Percentiles rank a stretch among this genome's conserved stretches.
phyloP scores from a whole-genome alignment of 2,329 filamentous ascomycete genomes.

The Biscogniauxia sp. region DNA sequence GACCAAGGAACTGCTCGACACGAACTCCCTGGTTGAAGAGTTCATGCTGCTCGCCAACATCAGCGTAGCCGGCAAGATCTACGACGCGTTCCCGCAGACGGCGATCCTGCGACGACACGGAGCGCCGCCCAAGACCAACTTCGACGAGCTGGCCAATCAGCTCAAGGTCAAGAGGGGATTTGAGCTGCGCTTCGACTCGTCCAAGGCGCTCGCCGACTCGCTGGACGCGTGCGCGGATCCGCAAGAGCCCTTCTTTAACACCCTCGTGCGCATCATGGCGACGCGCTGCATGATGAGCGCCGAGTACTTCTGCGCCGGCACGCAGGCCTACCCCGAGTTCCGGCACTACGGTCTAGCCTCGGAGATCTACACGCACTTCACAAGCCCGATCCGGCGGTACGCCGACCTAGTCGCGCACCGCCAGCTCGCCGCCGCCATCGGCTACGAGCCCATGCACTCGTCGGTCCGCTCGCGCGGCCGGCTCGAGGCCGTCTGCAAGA shows the following conservation, averaged over 20 bases:
- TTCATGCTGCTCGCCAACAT: constrained; percentile 99
- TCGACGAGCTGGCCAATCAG: constrained; percentile 89
- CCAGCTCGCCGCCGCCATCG: constrained; percentile 92
- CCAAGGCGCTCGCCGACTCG: constrained; percentile 88
- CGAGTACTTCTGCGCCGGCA: constrained; percentile 96
- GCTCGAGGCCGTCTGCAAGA: constrained; percentile 92
- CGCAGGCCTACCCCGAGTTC: constrained; percentile 90
- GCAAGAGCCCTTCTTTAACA: constrained; percentile 94
- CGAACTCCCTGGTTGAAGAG: constrained; percentile 96
- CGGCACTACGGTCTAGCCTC: constrained; percentile 94
- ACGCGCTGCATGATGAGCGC: constrained; percentile 99
- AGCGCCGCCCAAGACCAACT: constrained; percentile 91
- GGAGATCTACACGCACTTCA: constrained; percentile 98
- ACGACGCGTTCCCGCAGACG: constrained; percentile 90
- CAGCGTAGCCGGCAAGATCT: constrained; percentile 86
- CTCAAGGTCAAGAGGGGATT: constrained; percentile 82
- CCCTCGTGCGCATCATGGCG: constrained; percentile 92
- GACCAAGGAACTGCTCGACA: constrained; percentile 90
- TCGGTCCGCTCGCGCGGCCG: constrained; percentile 77
- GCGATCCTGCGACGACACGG: constrained; percentile 90
- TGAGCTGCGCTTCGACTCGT: constrained; percentile 79
- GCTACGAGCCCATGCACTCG: constrained; percentile 82
- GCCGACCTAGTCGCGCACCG: constrained; percentile 94
- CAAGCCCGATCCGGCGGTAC: constrained; percentile 93
- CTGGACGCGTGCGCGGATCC: constrained; percentile 81